phyloP scores from a whole-genome alignment of 345 rosid species.

The Populus simonii region DNA sequence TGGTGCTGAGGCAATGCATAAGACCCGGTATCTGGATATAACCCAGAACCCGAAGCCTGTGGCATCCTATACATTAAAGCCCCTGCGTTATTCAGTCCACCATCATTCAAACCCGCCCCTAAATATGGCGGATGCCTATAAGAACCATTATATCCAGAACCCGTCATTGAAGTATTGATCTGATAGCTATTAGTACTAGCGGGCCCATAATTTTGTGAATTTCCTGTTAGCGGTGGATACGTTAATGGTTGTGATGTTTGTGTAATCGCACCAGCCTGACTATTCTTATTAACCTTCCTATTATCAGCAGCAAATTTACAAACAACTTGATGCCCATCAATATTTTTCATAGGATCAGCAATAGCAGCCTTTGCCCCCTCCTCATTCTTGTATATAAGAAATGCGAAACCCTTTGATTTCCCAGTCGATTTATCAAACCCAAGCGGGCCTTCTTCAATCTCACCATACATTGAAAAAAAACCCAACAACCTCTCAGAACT shows the following conservation, averaged over 20 bases:
- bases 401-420: conserved; percentile 41
- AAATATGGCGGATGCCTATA: conserved; percentile 26
- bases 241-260: background rate
- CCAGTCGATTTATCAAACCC: conserved; percentile 47
- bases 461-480: conserved; percentile 33
- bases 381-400: conserved; percentile 41
- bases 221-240: background rate
- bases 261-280: background rate
- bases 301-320: conserved; percentile 36
- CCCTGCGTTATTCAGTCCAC: conserved; percentile 20
- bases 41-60: conserved; percentile 15
- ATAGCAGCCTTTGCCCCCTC: conserved; percentile 41
- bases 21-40: conserved; percentile 25
- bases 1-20: conserved; percentile 29
- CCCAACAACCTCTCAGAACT: conserved; percentile 34
- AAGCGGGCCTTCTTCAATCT: conserved; percentile 48
- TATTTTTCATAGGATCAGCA: conserved; percentile 34
- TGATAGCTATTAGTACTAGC: conserved; percentile 9
- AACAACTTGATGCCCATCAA: conserved; percentile 39
- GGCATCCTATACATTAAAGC: conserved; percentile 28
- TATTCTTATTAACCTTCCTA: conserved; percentile 24
- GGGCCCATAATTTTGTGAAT: background rate
- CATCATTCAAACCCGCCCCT: conserved; percentile 19
- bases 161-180: conserved; percentile 21
- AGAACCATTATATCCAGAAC: conserved; percentile 10